Base-by-base conservation (phyloP, 148 eudicot genomes). In the Oxyria digyna region DNA sequence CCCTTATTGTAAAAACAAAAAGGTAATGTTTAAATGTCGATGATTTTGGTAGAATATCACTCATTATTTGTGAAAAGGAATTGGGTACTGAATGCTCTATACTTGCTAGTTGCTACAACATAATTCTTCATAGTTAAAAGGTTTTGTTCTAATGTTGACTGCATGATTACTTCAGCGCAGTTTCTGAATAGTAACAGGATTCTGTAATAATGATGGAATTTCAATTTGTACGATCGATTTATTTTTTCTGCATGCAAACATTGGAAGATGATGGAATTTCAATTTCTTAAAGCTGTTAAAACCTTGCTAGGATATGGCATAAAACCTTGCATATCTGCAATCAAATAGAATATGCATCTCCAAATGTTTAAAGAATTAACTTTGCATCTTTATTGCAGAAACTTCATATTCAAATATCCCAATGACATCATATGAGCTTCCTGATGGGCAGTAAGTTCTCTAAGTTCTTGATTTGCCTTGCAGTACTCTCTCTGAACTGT, bases 381-480 rank as follows among this genome's bases (percentile, higher is more conserved):
- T 48, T 11, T 52, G 72, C 67, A 72, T 15, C 23, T 77, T 7
- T 65, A 42, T 76, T 78, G 38, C 90, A 94, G 99, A 94, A 73
- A 79, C 68, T 74, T 73, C 91, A n/a, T 94, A 90, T 78, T 87
- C 99, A 73, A 94, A 88, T 74, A 94, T 94, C 72, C 98, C 97
- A 69, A 94, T 88, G 98, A 90, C 97, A 41, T 69, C 99, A 64
- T 90, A 90, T 78, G 96, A 88, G 77, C 98, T 94, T 78, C 98
- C 98, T 76, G 97, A 94, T 79, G 99, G 99, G 49, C 97, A 94
- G 99, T 94, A 84, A 94, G 96, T 83, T 70, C 75, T 43, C 54
- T 40, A 67, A 46, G 41, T 38, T 38, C 6, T 38, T 38, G 41
- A 7, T 38, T 38, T 38, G 41, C 41, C 41, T 7, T 38, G 8